These are phyloP conservation scores for Dactylellina parvicollis DNA, from an alignment of 2,329 filamentous ascomycete genomes.

Conservation along the genomic window DNA sequence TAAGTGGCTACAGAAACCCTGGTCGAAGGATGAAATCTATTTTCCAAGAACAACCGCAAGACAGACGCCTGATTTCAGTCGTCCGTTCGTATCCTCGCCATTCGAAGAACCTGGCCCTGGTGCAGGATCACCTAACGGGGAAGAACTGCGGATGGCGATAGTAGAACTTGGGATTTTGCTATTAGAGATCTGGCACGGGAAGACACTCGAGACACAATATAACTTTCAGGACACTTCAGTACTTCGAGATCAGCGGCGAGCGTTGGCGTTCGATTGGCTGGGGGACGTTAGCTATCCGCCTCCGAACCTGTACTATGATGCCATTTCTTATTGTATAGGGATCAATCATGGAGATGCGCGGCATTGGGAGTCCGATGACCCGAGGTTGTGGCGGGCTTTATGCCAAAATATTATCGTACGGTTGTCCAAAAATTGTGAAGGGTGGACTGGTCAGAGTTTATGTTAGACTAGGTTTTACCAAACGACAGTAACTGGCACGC, in stretches of 20 bases:
- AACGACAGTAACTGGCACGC: no score
- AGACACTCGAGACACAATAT: constrained; percentile 50
- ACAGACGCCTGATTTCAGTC: constrained; percentile 16
- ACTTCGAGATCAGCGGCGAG: constrained; percentile 7
- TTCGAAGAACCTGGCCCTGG: constrained; percentile 13
- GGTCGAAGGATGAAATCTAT: constrained; percentile 54
- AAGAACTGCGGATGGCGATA: constrained; percentile 52
- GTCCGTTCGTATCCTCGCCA: constrained; percentile 31
- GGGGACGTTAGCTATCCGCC: constrained; percentile 27
- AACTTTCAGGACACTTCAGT: neutral
- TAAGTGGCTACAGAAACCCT: constrained; percentile 50
- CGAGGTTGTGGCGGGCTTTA: constrained; percentile 50
- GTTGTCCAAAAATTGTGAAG: constrained; percentile 37
- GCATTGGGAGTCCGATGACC: constrained; percentile 29
- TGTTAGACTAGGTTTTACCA: constrained; percentile 1
- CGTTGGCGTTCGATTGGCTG: constrained; percentile 35
- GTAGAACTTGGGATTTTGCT: constrained; percentile 58
- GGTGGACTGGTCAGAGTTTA: constrained; percentile 8
- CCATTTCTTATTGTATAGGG: constrained; percentile 38
- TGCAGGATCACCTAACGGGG: neutral
- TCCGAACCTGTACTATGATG: constrained; percentile 27
- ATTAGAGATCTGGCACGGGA: constrained; percentile 57
- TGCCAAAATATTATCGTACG: constrained; percentile 55
- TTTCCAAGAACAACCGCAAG: constrained; percentile 26
- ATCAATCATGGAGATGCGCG: constrained; percentile 27